These are phyloP conservation scores for Candida quercuum DNA, from an alignment of 805 yeast genomes.

Conservation along the genomic window DNA sequence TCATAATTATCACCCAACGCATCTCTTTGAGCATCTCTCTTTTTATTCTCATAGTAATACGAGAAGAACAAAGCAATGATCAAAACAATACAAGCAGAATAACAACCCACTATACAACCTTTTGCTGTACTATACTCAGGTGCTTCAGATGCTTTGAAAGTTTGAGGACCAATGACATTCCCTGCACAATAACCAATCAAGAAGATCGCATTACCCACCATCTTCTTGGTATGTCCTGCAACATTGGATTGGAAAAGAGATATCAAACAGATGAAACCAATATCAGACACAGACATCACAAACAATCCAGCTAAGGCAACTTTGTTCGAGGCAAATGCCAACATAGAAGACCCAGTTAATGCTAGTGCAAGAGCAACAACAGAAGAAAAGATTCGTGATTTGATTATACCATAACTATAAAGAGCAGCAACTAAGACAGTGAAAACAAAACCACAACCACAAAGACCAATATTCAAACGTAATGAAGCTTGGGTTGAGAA, in stretches of 20 bases:
- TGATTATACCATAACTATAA: conserved; percentile 9
- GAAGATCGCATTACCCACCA: conserved; percentile 50
- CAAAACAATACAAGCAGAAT: conserved; percentile 34
- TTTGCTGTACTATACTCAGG: conserved; percentile 57
- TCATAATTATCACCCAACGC: conserved; percentile 14
- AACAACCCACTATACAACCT: conserved; percentile 40
- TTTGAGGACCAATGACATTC: conserved; percentile 69
- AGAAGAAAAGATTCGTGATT: conserved; percentile 21
- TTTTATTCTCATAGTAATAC: conserved; percentile 32
- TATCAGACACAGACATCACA: conserved; percentile 30
- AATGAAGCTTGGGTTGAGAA: conserved; percentile 9
- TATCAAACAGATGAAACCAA: conserved; percentile 29
- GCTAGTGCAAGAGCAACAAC: conserved; percentile 18
- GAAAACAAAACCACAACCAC: conserved; percentile 25
- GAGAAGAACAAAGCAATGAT: conserved; percentile 24
- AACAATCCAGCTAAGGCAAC: conserved; percentile 22
- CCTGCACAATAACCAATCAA: conserved; percentile 66
- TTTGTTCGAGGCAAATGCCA: conserved; percentile 26
- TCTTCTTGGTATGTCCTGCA: conserved; percentile 73
- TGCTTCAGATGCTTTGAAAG: conserved; percentile 52
- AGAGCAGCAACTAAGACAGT: conserved; percentile 24
- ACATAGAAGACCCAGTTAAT: conserved; percentile 26
- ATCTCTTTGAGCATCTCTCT: conserved; percentile 29
- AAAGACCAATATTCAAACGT: conserved; percentile 30
- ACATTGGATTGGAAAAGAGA: conserved; percentile 41